Conservation (phyloP, 202 grass and related monocot genomes). For the Setaria viridis region DNA sequence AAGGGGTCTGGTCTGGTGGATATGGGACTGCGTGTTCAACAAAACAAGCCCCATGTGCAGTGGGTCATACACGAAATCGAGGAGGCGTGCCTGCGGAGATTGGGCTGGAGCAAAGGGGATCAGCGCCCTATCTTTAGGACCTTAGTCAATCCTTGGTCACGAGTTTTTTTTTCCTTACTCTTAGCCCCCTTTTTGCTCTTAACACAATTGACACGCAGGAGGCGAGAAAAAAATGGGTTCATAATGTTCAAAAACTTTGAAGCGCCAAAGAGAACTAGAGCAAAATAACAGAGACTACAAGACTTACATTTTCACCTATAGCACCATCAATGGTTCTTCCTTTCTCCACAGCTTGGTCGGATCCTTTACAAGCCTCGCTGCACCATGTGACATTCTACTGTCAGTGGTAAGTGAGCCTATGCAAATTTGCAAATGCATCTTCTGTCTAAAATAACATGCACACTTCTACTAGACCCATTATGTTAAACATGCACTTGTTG, state of each 20-base stretch:
- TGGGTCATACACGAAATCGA: background rate
- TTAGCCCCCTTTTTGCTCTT: background rate
- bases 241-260: background rate
- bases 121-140: background rate
- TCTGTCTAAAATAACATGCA: background rate
- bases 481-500: background rate
- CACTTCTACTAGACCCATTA: background rate
- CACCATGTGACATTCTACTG: conserved; percentile 14
- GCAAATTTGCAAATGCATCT: conserved; percentile 5
- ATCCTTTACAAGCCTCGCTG: conserved; percentile 41
- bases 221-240: background rate
- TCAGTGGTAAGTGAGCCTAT: background rate
- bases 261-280: background rate
- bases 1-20: background rate
- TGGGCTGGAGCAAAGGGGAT: background rate
- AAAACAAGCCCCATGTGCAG: background rate
- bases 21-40: background rate
- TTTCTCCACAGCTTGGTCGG: conserved; percentile 18
- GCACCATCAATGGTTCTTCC: conserved; percentile 13
- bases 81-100: background rate
- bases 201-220: background rate
- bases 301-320: conserved; percentile 40
- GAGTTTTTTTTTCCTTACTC: background rate
- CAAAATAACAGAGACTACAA: conserved; percentile 9
- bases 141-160: background rate